Conservation (phyloP, 129 eudicot genomes). For the Flaveria trinervia region DNA sequence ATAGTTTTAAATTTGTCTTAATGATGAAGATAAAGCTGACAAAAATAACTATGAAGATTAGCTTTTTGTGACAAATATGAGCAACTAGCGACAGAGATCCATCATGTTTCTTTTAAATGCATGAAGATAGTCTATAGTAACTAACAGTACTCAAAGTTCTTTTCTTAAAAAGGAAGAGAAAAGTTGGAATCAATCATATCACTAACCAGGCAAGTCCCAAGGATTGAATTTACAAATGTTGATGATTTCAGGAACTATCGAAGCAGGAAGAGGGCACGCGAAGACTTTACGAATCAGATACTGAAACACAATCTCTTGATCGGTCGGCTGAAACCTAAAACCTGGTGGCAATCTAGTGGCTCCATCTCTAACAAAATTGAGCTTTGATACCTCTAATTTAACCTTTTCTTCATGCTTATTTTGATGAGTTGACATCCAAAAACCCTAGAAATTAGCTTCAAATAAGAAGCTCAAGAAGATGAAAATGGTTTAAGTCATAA, state of each 20-base stretch:
- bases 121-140: background rate
- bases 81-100: too few relatives aligned
- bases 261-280: slow-evolving; percentile 79
- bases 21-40: background rate
- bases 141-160: background rate
- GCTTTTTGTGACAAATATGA: background rate
- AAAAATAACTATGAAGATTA: background rate
- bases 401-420: slow-evolving; percentile 40
- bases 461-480: background rate
- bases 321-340: slow-evolving; percentile 86
- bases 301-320: slow-evolving; percentile 83
- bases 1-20: background rate
- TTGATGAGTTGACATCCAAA: slow-evolving; percentile 43
- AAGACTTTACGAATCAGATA: slow-evolving; percentile 71
- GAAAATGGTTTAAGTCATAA: slow-evolving; percentile 29
- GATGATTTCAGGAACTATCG: slow-evolving; percentile 67
- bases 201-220: slow-evolving; percentile 80
- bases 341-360: slow-evolving; percentile 77
- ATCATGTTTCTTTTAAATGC: background rate
- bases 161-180: background rate
- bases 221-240: slow-evolving; percentile 57
- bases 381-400: slow-evolving; percentile 44
- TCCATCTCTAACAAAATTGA: slow-evolving; percentile 72
- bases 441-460: slow-evolving; percentile 9
- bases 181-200: background rate